Evolutionary conservation across 2,329 filamentous ascomycete species (phyloP).

Genomic region (Talaromyces sp.): DNA sequence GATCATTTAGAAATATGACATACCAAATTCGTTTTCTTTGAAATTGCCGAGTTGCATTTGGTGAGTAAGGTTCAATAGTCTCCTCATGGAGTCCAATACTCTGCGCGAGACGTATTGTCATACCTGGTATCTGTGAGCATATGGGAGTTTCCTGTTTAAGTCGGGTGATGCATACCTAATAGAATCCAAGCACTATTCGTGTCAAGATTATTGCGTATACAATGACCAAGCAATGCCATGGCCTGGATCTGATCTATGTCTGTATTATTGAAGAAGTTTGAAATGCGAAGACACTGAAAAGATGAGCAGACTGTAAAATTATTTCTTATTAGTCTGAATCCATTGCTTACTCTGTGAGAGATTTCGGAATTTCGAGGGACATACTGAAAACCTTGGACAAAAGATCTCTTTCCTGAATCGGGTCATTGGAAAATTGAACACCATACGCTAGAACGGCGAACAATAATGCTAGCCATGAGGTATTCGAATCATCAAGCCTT

Average conservation of each 20-base stretch:
- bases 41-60: background rate
- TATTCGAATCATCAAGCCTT: conserved; percentile 5
- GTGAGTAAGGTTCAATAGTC: conserved; percentile 9
- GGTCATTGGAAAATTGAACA: conserved; percentile 28
- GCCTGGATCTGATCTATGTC: conserved; percentile 28
- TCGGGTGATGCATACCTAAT: too few relatives aligned
- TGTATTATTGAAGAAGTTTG: conserved; percentile 28
- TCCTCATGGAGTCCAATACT: conserved; percentile 28
- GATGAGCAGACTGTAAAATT: conserved; percentile 26
- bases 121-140: too few relatives aligned
- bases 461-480: conserved; percentile 26
- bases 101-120: conserved; percentile 27
- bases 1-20: background rate
- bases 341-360: too few relatives aligned
- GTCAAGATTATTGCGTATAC: conserved; percentile 25
- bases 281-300: conserved; percentile 28
- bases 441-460: conserved; percentile 28
- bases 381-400: conserved; percentile 27
- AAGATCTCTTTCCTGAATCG: conserved; percentile 25
- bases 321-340: background rate
- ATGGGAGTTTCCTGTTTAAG: too few relatives aligned
- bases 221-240: conserved; percentile 27
- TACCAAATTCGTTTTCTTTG: background rate
- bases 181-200: conserved; percentile 30
- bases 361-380: too few relatives aligned